Base-by-base conservation (phyloP, 2,329 filamentous ascomycete genomes). In the Sporothrix mexicana region DNA sequence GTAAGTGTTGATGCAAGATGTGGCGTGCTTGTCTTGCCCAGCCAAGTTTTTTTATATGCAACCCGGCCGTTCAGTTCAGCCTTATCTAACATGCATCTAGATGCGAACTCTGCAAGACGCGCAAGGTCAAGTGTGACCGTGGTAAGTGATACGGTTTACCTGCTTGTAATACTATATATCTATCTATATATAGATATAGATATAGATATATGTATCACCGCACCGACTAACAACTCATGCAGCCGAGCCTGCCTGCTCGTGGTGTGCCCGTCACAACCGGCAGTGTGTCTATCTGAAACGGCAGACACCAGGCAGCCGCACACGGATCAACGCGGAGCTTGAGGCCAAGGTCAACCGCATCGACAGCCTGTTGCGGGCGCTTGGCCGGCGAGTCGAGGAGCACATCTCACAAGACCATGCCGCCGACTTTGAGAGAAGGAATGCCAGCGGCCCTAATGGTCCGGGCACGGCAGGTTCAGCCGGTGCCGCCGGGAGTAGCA, bases 111-210 rank as follows among this genome's bases (percentile, higher is more conserved):
- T 94, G 92, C 84, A 94, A 94, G 82, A 90, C 92, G 80, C 86
- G 92, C 83, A 95, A 95, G 88, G 90, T 91, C 53, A 92, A 92
- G 85, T 93, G 91, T 80, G 92, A 95, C 81, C 88, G 92, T 72
- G 72, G 69, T 72, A 69, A 6, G 69, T 73, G 30, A 36, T 36
- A 36, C 30, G 7, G 30, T 23, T 9, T 17, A 3, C 13, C 64
- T 41, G 25, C 13, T 17, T 66, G 36, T 25, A n/a, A 23, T 66
- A 9, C 30, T 8, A 51, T 36, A 36, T 59, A 10, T 10, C 2
- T 59, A 30, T 59, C 17, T 59, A 17, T 15, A 59, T 23, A 17
- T 30, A 30, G 17, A 49, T 20, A 36, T n/a, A 66, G n/a, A 20
- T 43, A 20, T n/a, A 62, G n/a, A 23, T 17, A 64, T 17, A 53